Conservation (phyloP, 345 rosid species). For the Sonneratia alba region DNA sequence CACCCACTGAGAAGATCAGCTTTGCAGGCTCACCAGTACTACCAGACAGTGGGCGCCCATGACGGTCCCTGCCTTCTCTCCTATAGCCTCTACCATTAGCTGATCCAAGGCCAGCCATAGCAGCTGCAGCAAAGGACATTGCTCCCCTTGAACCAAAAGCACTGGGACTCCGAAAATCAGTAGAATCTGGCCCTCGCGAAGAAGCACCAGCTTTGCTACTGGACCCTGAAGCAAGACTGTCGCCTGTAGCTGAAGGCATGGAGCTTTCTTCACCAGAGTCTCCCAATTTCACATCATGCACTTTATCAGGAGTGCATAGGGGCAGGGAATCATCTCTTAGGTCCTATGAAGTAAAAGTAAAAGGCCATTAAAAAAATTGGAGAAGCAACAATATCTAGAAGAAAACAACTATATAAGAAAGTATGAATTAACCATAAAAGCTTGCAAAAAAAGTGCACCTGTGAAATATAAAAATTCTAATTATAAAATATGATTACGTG, state of each 20-base stretch:
- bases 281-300: conserved; percentile 88
- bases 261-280: conserved; percentile 64
- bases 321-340: conserved; percentile 83
- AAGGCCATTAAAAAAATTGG: background rate
- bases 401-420: background rate
- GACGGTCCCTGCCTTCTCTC: conserved; percentile 85
- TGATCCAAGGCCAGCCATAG: conserved; percentile 97
- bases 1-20: conserved; percentile 74
- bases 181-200: conserved; percentile 60
- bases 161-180: conserved; percentile 59
- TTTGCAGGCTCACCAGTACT: conserved; percentile 70
- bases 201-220: conserved; percentile 68
- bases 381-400: background rate
- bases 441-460: background rate
- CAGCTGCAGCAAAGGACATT: conserved; percentile 95
- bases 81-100: conserved; percentile 87
- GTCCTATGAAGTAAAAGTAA: conserved; percentile 30
- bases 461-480: background rate
- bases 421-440: background rate
- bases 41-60: conserved; percentile 58
- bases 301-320: conserved; percentile 85
- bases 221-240: conserved; percentile 69
- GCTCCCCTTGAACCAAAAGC: conserved; percentile 87
- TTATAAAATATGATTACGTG: background rate
- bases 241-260: conserved; percentile 36